A percentile compares a stretch with the other conserved stretches of the same genome.
Conservation (phyloP, 2,329 filamentous ascomycete species). For the Verticillium nonalfalfae region DNA sequence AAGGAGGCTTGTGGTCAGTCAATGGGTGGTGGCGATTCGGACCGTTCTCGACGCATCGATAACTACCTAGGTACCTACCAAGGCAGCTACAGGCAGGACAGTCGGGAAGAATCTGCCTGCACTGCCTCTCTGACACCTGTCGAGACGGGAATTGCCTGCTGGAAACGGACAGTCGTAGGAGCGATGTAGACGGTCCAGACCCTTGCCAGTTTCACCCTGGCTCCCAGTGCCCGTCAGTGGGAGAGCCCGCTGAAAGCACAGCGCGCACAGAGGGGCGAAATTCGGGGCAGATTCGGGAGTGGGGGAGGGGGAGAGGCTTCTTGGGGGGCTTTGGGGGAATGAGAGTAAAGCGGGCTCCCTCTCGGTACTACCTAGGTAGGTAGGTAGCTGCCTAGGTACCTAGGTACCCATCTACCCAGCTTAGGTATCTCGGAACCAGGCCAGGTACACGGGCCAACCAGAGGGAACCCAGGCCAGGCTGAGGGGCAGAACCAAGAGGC, state of each 20-base stretch:
- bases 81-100: neutral
- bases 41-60: neutral
- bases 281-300: neutral
- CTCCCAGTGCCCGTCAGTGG: neutral
- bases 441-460: neutral
- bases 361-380: neutral
- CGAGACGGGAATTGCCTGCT: neutral
- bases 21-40: neutral
- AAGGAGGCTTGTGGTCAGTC: too few species aligned
- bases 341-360: too few species aligned
- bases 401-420: too few species aligned
- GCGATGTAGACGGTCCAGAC: neutral
- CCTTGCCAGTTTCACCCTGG: neutral
- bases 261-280: too few species aligned
- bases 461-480: neutral
- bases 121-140: neutral
- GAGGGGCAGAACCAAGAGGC: neutral
- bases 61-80: too few species aligned
- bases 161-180: neutral
- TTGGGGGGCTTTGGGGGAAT: too few species aligned
- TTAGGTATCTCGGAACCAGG: too few species aligned
- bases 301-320: neutral
- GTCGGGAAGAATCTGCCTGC: neutral
- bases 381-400: too few species aligned
- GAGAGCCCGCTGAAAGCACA: neutral